These are phyloP conservation scores for Pythium plurisporium DNA, from an alignment of 352 stramenopile genomes.

Conservation along the genomic window DNA sequence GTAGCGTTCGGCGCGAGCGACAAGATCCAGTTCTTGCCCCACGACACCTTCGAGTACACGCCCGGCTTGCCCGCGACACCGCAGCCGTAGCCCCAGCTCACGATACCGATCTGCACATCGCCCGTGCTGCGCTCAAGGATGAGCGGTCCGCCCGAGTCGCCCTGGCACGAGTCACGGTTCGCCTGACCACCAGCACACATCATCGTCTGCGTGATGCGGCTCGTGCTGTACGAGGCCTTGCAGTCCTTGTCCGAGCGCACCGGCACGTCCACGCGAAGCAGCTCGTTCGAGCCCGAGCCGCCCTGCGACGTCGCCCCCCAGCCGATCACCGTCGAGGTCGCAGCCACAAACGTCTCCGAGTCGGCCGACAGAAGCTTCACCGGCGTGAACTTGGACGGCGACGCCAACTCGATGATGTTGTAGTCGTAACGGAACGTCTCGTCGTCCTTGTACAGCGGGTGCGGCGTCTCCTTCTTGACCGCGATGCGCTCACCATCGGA, in stretches of 20 bases:
- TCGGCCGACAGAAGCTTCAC: neutral
- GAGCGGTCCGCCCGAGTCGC: slow-evolving; percentile 51
- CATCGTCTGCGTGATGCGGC: slow-evolving; percentile 38
- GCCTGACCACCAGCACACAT: slow-evolving; percentile 40
- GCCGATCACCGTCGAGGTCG: slow-evolving; percentile 26
- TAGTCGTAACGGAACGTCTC: slow-evolving; percentile 33
- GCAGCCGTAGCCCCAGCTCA: slow-evolving; percentile 62
- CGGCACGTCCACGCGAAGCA: slow-evolving; percentile 36
- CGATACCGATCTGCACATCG: slow-evolving; percentile 46
- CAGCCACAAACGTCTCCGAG: neutral
- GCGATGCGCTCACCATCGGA: slow-evolving; percentile 22
- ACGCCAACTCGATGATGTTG: slow-evolving; percentile 34
- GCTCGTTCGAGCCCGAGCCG: slow-evolving; percentile 24
- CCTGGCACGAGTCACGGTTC: slow-evolving; percentile 48
- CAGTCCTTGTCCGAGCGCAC: slow-evolving; percentile 40
- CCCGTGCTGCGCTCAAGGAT: slow-evolving; percentile 26
- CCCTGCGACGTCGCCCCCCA: slow-evolving; percentile 28
- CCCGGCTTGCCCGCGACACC: slow-evolving; percentile 43
- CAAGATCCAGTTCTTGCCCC: slow-evolving; percentile 42
- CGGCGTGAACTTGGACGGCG: slow-evolving; percentile 1
- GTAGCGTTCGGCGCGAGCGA: slow-evolving; percentile 18
- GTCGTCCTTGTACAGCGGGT: slow-evolving; percentile 16
- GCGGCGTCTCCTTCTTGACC: neutral
- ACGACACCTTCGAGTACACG: slow-evolving; percentile 52
- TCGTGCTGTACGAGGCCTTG: slow-evolving; percentile 10